These are phyloP conservation scores for Hymenoscyphus infarciens DNA, from an alignment of 2,329 filamentous ascomycete genomes.

Conservation along the genomic window DNA sequence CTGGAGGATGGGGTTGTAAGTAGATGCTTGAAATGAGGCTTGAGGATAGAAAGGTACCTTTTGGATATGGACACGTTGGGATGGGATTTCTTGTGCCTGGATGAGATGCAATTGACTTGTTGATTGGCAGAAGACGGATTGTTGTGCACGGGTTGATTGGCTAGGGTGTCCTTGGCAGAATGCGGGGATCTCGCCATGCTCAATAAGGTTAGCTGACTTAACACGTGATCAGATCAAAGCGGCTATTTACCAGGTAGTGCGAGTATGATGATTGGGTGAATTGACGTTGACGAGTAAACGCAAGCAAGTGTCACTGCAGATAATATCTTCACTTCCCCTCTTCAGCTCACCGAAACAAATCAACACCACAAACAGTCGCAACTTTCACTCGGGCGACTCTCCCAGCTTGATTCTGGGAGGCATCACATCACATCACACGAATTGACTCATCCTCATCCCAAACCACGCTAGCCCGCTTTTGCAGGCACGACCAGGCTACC, in stretches of 20 bases:
- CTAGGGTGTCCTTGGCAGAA: background rate
- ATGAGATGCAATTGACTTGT: background rate
- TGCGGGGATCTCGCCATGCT: background rate
- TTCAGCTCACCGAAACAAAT: background rate
- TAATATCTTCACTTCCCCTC: background rate
- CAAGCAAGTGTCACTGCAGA: background rate
- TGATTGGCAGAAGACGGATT: background rate
- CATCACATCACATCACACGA: background rate
- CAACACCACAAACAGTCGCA: background rate
- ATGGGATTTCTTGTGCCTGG: slow-evolving; percentile 1
- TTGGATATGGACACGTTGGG: slow-evolving; percentile 6
- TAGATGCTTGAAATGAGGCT: background rate
- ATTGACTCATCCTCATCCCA: background rate
- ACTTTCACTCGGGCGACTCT: background rate
- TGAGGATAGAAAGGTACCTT: background rate
- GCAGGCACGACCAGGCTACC: background rate
- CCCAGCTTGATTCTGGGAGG: background rate
- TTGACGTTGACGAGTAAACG: background rate
- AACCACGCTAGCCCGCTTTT: background rate
- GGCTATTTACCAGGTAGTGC: background rate
- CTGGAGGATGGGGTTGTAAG: background rate
- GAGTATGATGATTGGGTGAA: background rate
- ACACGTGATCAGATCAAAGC: background rate
- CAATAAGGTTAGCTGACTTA: background rate
- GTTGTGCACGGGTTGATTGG: background rate